phyloP scores from a whole-genome alignment of 176 grass and related monocot species.

The Rhipidocladum racemiflorum region DNA sequence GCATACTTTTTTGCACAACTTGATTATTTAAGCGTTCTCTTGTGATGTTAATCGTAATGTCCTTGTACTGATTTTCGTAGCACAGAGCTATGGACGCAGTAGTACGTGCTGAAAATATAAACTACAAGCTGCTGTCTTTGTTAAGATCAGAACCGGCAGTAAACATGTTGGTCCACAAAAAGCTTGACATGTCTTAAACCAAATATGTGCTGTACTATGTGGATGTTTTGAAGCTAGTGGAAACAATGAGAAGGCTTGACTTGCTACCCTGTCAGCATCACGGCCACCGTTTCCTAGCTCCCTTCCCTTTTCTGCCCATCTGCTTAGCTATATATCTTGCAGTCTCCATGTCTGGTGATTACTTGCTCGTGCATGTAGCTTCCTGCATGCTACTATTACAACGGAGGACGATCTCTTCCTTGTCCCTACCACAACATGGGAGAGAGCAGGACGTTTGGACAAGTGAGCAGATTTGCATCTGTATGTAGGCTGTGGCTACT shows the following conservation, averaged over 20 bases:
- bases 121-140: conserved; percentile 10
- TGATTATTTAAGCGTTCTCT: conserved; percentile 22
- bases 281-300: conserved; percentile 31
- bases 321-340: conserved; percentile 55
- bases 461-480: conserved; percentile 34
- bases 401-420: conserved; percentile 19
- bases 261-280: conserved; percentile 55
- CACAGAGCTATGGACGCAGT: conserved; percentile 2
- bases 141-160: conserved; percentile 33
- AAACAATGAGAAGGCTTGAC: conserved; percentile 29
- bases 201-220: conserved; percentile 3
- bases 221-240: conserved; percentile 23
- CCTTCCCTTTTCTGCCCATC: conserved; percentile 35
- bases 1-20: conserved; percentile 36
- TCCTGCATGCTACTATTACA: conserved; percentile 40
- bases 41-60: conserved; percentile 13
- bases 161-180: conserved; percentile 37
- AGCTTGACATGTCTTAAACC: conserved; percentile 27
- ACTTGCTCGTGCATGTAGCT: conserved; percentile 36
- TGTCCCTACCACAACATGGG: conserved; percentile 42
- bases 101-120: conserved; percentile 30
- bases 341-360: conserved; percentile 36
- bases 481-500: not conserved
- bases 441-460: conserved; percentile 54
- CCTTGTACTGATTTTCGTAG: conserved; percentile 4